These are phyloP conservation scores for Suhomyces yuchorum DNA, from an alignment of 1,139 yeast species.

Conservation along the genomic window DNA sequence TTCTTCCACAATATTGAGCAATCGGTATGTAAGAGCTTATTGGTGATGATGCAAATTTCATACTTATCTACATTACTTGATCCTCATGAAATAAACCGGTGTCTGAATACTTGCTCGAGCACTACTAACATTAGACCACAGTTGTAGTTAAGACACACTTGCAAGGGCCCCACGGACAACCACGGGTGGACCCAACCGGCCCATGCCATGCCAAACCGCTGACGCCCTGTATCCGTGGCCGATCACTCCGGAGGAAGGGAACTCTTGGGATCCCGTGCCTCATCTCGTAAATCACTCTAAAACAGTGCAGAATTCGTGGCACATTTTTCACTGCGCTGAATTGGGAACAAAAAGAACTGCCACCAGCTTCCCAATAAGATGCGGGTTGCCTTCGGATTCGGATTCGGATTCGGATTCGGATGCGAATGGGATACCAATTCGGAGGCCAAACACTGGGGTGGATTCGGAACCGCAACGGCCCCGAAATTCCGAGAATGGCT, in stretches of 20 bases:
- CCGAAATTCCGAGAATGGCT: neutral
- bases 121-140: conserved; percentile 8
- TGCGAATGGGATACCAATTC: neutral
- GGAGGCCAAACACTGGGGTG: too few species aligned
- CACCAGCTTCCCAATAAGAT: too few species aligned
- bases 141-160: neutral
- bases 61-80: conserved; percentile 24
- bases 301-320: neutral
- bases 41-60: conserved; percentile 13
- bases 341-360: neutral
- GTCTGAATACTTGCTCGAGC: conserved; percentile 7
- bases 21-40: conserved; percentile 6
- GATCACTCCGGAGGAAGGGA: neutral
- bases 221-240: neutral
- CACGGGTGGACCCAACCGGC: neutral
- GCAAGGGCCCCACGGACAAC: neutral
- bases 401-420: neutral
- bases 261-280: neutral
- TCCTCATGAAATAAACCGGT: conserved; percentile 8
- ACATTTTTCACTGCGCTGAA: neutral
- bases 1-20: neutral
- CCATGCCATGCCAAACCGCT: neutral
- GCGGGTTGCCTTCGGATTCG: too few species aligned
- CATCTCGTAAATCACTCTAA: conserved; percentile 5
- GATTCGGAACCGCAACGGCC: neutral